Percentiles rank a stretch among this genome's conserved stretches.
These are phyloP conservation scores for Sphaerulina musiva DNA, from an alignment of 2,329 filamentous ascomycete species.

Conservation along the genomic window DNA sequence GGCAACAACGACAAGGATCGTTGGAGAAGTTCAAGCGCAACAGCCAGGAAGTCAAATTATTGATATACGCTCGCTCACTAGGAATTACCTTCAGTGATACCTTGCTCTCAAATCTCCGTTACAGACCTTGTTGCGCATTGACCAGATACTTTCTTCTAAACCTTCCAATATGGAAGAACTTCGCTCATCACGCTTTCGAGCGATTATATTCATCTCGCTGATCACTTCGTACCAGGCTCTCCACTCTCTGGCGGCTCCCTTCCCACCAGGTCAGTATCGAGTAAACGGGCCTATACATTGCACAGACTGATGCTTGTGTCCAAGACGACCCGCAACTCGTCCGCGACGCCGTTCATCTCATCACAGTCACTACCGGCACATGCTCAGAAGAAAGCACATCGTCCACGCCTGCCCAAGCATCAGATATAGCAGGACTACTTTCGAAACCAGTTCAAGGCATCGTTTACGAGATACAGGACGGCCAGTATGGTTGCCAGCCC, in stretches of 20 bases:
- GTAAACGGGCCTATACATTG: neutral
- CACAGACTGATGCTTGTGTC: neutral
- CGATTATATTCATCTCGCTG: constrained; percentile 23
- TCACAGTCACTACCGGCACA: constrained; percentile 7
- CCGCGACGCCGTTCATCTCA: neutral
- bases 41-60: constrained; percentile 21
- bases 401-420: neutral
- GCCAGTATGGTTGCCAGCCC: constrained; percentile 7
- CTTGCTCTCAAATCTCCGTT: constrained; percentile 15
- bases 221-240: constrained; percentile 26
- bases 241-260: constrained; percentile 23
- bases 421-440: neutral
- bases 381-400: constrained; percentile 1
- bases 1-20: constrained; percentile 19
- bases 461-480: constrained; percentile 15
- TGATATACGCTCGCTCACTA: constrained; percentile 17
- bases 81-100: neutral
- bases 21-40: constrained; percentile 14
- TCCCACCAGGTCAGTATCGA: constrained; percentile 13
- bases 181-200: neutral
- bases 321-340: neutral
- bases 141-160: constrained; percentile 14
- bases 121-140: constrained; percentile 21
- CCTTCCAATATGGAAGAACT: neutral
- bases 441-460: constrained; percentile 1